Base-by-base conservation (phyloP, 257 asterid genomes). In the Capsicum chinense region DNA sequence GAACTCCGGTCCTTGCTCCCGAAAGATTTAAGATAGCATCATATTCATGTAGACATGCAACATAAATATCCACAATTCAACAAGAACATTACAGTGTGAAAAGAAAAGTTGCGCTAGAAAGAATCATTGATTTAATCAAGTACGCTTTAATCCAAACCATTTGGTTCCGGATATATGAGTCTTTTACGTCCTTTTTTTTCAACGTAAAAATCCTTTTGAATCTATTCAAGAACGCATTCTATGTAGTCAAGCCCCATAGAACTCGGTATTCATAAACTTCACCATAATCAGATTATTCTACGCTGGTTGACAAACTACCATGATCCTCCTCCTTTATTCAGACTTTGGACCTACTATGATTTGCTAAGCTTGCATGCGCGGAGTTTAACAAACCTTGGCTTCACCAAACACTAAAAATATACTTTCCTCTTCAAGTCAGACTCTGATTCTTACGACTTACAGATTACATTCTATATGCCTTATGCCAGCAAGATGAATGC, bases 1-100 rank as follows among this genome's bases (percentile, higher is more conserved):
- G 35, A 59, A 66, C 56, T 89, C 98, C 59, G 89, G 83, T 59
- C 92, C 92, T 71, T 85, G 92, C 85, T 93, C 99, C 98, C 93
- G 90, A 66, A 88, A 80, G 81, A 83, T 81, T 80, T 68, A 82
- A 84, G 83, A 82, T 6, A 57, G n/a, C 79, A 13, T 71, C 37
- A 83, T 60, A 9, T 47, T n/a, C 54, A n/a, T 62, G 59, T n/a
- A 26, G 33, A 26, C 58, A 10, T 71, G 79, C 79, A 71, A 17
- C 57, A 71, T 9, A 10, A 71, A 71, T 71, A 71, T 71, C 79
- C 39, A 71, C 26, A 78, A 76, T 3, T 54, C 82, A 78, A 52
- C 64, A 3, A 78, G 50, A 78, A 78, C 50, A 78, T 78, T 78
- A 78, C 16, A 13, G 33, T 48, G 48, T 78, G 82, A 54, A 26